A percentile compares a stretch with the other conserved stretches of the same genome.
Evolutionary conservation across 2,329 filamentous ascomycete genomes (phyloP).

Genomic region (Lecanicillium sp.): DNA sequence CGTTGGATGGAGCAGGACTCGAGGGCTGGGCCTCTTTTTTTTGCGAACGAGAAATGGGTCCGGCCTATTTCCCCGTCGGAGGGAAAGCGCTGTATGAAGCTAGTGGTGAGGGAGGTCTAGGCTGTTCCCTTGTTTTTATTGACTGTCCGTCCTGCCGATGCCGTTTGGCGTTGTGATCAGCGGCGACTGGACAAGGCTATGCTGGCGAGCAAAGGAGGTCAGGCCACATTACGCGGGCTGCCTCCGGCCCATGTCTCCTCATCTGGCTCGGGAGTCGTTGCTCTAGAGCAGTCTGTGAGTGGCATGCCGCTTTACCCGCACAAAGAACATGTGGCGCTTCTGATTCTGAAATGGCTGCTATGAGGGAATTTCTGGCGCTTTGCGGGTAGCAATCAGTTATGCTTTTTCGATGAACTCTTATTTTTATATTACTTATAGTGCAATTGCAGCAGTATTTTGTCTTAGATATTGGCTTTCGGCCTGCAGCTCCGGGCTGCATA

Average conservation of each 20-base stretch:
- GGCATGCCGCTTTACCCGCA: conserved; percentile 11
- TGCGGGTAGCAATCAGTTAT: too few relatives aligned
- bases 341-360: conserved; percentile 1
- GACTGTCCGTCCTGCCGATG: conserved; percentile 8
- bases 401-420: too few relatives aligned
- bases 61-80: neutral
- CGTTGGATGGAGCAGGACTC: neutral
- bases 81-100: neutral
- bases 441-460: too few relatives aligned
- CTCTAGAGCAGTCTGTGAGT: conserved; percentile 3
- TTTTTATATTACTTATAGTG: too few relatives aligned
- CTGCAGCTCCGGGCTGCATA: too few relatives aligned
- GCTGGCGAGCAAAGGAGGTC: conserved; percentile 1
- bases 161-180: conserved; percentile 10
- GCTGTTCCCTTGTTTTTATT: neutral
- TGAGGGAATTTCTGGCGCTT: conserved; percentile 9
- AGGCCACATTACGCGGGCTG: neutral
- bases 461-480: neutral
- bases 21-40: neutral
- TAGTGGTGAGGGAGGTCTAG: neutral
- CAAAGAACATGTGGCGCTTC: neutral
- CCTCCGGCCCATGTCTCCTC: neutral
- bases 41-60: too few relatives aligned
- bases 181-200: conserved; percentile 8
- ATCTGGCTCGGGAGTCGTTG: neutral